These are phyloP conservation scores for Lophiostoma macrostomum DNA, from an alignment of 495 filamentous ascomycete genomes.

Conservation along the genomic window DNA sequence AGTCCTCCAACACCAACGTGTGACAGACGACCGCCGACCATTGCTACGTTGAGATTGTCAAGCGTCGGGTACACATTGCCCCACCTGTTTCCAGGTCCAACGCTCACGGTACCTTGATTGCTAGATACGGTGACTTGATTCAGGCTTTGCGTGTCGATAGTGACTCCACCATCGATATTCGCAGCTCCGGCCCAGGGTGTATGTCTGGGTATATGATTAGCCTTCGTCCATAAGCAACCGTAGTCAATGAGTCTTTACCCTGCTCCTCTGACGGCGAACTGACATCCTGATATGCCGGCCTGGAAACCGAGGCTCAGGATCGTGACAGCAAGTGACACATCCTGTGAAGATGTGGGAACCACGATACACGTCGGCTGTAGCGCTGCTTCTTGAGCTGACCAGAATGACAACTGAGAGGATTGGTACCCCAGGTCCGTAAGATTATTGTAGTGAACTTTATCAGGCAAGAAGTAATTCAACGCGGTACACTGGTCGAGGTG, in stretches of 20 bases:
- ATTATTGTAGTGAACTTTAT: conserved; percentile 18
- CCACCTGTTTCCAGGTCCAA: conserved; percentile 33
- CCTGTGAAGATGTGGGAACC: conserved; percentile 20
- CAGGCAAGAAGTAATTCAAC: conserved; percentile 24
- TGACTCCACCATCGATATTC: conserved; percentile 35
- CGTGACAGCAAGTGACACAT: conserved; percentile 28
- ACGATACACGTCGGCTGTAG: conserved; percentile 31
- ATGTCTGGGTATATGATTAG: conserved; percentile 18
- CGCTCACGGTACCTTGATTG: conserved; percentile 14
- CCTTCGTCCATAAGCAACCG: background rate
- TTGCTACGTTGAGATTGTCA: conserved; percentile 23
- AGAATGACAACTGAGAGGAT: conserved; percentile 24
- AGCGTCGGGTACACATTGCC: conserved; percentile 28
- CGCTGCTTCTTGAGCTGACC: conserved; percentile 26
- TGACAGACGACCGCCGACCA: conserved; percentile 31
- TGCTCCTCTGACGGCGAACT: conserved; percentile 30
- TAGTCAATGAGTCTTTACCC: conserved; percentile 20
- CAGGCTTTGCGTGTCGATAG: conserved; percentile 32
- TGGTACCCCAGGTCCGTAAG: conserved; percentile 13
- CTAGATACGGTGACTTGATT: conserved; percentile 25
- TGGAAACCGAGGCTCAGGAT: conserved; percentile 23
- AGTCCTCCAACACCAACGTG: conserved; percentile 33
- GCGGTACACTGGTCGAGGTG: conserved; percentile 18
- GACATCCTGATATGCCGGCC: conserved; percentile 14
- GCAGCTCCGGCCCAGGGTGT: conserved; percentile 29